These are phyloP conservation scores for Leccinum broughii DNA, from an alignment of 768 basidiomycete species.

Conservation along the genomic window DNA sequence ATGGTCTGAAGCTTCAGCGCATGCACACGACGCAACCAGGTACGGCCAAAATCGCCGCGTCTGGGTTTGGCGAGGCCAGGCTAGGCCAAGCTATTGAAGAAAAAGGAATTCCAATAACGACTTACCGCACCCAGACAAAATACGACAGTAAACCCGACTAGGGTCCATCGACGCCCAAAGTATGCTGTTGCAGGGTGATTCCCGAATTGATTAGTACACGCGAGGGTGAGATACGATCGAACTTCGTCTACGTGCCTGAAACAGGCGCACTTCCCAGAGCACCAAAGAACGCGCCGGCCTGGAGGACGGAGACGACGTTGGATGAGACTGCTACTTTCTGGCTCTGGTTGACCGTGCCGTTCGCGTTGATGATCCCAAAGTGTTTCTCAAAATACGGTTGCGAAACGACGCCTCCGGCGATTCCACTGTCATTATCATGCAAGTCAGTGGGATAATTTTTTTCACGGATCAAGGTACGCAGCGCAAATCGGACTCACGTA, in stretches of 20 bases:
- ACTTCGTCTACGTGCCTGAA: constrained; percentile 54
- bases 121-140: constrained; percentile 72
- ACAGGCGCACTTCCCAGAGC: constrained; percentile 72
- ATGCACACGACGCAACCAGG: background rate
- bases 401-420: constrained; percentile 69
- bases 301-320: constrained; percentile 85
- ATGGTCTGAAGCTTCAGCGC: background rate
- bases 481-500: constrained; percentile 44
- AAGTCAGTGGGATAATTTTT: background rate
- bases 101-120: background rate
- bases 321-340: constrained; percentile 60
- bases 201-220: background rate
- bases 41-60: background rate
- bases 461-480: background rate
- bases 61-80: background rate
- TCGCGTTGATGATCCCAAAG: constrained; percentile 55
- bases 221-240: background rate
- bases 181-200: constrained; percentile 40
- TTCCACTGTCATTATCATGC: constrained; percentile 45
- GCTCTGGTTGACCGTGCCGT: constrained; percentile 41
- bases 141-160: constrained; percentile 59
- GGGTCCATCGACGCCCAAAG: constrained; percentile 65
- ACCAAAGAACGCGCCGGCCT: constrained; percentile 88
- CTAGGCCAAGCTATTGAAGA: constrained; percentile 26
- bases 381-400: constrained; percentile 58